Evolutionary conservation across 106 monocot genomes (phyloP).

Genomic region (Chionographis japonica): DNA sequence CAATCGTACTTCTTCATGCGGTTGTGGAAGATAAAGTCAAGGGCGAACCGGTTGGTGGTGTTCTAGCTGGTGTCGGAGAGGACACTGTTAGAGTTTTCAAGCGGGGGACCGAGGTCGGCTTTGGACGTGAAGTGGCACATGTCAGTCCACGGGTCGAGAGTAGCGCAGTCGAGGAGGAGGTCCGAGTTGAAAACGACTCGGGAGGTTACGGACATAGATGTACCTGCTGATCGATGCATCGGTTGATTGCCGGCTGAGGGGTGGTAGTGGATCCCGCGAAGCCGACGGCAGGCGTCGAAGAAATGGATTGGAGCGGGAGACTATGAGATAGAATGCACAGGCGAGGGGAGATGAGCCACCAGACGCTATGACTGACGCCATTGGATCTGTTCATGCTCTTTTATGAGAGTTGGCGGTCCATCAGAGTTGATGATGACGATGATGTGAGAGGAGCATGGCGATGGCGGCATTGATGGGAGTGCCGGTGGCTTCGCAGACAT

Average conservation of each 20-base stretch:
- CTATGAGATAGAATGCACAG: too few species aligned
- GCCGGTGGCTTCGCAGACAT: too few species aligned
- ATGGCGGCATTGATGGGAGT: too few species aligned
- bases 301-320: too few species aligned
- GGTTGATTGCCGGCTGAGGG: slow-evolving; percentile 1
- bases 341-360: too few species aligned
- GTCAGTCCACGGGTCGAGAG: slow-evolving; percentile 34
- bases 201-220: slow-evolving; percentile 40
- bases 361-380: too few species aligned
- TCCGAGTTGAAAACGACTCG: slow-evolving; percentile 37
- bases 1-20: slow-evolving; percentile 36
- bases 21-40: slow-evolving; percentile 41
- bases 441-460: too few species aligned
- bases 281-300: too few species aligned
- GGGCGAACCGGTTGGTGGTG: slow-evolving; percentile 35
- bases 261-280: not conserved
- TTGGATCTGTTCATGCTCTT: too few species aligned
- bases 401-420: too few species aligned
- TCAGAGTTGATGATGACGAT: too few species aligned
- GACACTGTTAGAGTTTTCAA: not conserved
- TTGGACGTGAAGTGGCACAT: slow-evolving; percentile 37
- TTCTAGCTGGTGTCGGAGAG: slow-evolving; percentile 19
- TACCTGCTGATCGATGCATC: slow-evolving; percentile 29
- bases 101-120: slow-evolving; percentile 35
- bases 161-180: slow-evolving; percentile 22